A percentile compares a stretch with the other conserved stretches of the same genome.
Conservation (phyloP, 176 grass and related monocot species). For the Avena insularis region DNA sequence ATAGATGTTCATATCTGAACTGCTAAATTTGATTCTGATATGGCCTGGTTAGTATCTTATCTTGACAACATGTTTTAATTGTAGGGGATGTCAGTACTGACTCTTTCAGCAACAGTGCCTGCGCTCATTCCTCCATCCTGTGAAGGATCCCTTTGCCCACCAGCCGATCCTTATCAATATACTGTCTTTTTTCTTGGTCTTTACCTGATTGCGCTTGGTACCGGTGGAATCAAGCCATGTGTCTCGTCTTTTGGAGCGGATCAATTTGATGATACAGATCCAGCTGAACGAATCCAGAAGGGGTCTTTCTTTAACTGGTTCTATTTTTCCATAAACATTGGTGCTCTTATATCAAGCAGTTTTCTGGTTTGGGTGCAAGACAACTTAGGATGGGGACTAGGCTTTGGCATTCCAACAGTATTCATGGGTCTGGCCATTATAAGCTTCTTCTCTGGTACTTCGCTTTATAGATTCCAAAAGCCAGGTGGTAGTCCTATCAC, state of each 20-base stretch:
- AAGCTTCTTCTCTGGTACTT: conserved; percentile 84
- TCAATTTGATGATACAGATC: conserved; percentile 93
- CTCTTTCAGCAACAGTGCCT: conserved; percentile 81
- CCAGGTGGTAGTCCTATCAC: conserved; percentile 89
- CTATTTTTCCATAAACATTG: conserved; percentile 92
- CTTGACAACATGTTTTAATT: conserved; percentile 35
- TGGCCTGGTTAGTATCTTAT: conserved; percentile 24
- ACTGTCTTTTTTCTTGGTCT: conserved; percentile 83
- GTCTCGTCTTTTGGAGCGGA: conserved; percentile 90
- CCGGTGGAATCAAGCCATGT: conserved; percentile 92
- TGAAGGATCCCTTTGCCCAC: conserved; percentile 69
- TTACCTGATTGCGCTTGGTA: conserved; percentile 84
- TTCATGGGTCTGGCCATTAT: conserved; percentile 91
- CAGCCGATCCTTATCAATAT: conserved; percentile 70
- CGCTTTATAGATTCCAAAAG: conserved; percentile 85
- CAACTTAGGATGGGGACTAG: conserved; percentile 85
- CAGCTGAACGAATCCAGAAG: conserved; percentile 72
- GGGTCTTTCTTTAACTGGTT: conserved; percentile 97
- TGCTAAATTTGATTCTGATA: background rate
- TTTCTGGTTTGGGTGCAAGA: conserved; percentile 96
- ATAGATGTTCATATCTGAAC: conserved; percentile 9
- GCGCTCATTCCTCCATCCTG: conserved; percentile 71
- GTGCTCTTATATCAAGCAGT: conserved; percentile 89
- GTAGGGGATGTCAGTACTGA: conserved; percentile 80
- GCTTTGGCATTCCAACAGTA: conserved; percentile 85